Conservation (phyloP, 306 rosid genomes). For the Biancaea sappan region DNA sequence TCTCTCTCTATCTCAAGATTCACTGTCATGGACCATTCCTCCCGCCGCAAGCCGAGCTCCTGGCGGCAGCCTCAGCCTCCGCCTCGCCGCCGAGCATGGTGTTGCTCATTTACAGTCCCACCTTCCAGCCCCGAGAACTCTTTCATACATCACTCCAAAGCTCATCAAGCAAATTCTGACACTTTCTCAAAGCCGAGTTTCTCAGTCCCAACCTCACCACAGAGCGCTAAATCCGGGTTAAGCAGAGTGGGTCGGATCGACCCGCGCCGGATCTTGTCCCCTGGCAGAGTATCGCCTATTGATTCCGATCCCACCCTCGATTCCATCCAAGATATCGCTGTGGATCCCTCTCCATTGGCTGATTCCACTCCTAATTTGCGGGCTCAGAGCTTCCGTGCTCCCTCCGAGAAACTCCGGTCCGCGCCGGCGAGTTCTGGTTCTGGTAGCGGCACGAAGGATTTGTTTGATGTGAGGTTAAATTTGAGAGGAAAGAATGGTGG, state of each 20-base stretch:
- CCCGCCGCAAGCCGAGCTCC: slow-evolving; percentile 37
- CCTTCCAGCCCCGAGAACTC: slow-evolving; percentile 84
- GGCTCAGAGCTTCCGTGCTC: slow-evolving; percentile 61
- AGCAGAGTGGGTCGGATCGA: slow-evolving; percentile 68
- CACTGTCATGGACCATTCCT: slow-evolving; percentile 47
- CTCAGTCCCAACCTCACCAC: slow-evolving; percentile 76
- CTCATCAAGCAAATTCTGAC: slow-evolving; percentile 41
- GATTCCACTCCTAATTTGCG: slow-evolving; percentile 42
- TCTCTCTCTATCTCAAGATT: neutral
- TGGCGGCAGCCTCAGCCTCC: neutral
- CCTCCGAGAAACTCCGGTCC: slow-evolving; percentile 29
- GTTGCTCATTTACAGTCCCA: slow-evolving; percentile 78
- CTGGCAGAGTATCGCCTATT: slow-evolving; percentile 89
- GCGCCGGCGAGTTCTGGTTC: slow-evolving; percentile 20
- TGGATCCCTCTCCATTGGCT: slow-evolving; percentile 34
- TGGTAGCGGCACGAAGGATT: slow-evolving; percentile 38
- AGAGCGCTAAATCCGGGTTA: slow-evolving; percentile 66
- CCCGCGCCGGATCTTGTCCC: slow-evolving; percentile 91
- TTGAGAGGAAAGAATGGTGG: slow-evolving; percentile 84
- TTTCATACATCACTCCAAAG: slow-evolving; percentile 38
- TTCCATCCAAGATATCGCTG: slow-evolving; percentile 35
- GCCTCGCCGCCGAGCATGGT: slow-evolving; percentile 69
- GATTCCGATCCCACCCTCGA: slow-evolving; percentile 53
- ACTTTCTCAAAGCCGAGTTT: slow-evolving; percentile 41
- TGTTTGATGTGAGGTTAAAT: slow-evolving; percentile 79